Base-by-base conservation (phyloP, 2,329 filamentous ascomycete genomes). In the Aciculosporium take region DNA sequence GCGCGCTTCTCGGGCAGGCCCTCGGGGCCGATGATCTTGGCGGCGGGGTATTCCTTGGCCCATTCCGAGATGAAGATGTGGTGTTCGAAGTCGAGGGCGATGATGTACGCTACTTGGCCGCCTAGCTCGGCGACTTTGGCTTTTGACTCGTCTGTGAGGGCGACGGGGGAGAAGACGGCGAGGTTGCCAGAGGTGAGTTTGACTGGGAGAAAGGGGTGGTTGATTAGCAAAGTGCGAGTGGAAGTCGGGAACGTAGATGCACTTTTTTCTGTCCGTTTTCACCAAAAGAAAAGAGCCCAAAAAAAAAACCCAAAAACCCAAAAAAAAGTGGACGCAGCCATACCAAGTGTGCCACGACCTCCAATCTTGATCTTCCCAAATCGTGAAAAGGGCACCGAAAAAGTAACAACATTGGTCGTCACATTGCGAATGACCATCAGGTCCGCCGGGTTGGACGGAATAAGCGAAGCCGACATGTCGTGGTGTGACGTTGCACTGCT, bases 61-160 rank as follows among this genome's bases (percentile, higher is more conserved):
- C 91, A 98, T 37, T 84, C 71, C 0, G 83, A 81, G 41, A 98
- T 59, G 67, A 91, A 93, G 58, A 98, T 85, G 71, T 98, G 91
- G 62, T 98, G 91, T 66, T 98, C 87, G 40, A 84, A 71, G 59
- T 98, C 91, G 1, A 82, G 76, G 1, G 91, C 89, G 21, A 89
- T 69, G 49, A 98, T 79, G 69, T 96, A 96, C 50, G 72, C 74
- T 39, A 95, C 76, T 32, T 76, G 71, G 38, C 79, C 79, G 46
- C 79, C 79, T 43, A 85, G 65, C 27, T 76, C 68, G 41, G 70
- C 64, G 39, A 84, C 66, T 57, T 81, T 78, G 50, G 67, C 59
- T 46, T 71, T 76, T 30, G 87, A 79, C 44, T 81, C 76, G 3
- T 80, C 72, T 3, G 88, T 96, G 42, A 95, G 72, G 12, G 81